Base-by-base conservation (phyloP, 192 early-diverging fungal species). In the Allomyces macrogynus region DNA sequence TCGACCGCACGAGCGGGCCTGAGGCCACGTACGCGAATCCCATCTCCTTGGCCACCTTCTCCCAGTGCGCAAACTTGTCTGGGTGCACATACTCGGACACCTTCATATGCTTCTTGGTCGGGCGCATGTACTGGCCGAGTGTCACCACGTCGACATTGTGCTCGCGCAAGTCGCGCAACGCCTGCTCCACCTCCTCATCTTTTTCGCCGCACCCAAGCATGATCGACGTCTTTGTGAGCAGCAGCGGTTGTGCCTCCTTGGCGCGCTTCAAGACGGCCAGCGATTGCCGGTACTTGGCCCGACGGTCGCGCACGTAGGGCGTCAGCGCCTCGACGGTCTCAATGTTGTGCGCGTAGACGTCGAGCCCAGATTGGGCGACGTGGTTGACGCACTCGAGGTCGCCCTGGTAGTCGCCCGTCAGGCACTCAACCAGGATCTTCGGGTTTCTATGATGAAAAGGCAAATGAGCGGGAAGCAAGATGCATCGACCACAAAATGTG, bases 81-180 rank as follows among this genome's bases (percentile, higher is more conserved):
- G 93, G 93, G 60, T 86, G 83, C 49, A 98, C 86, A 67, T 95
- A 98, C 70, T 92, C 92, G 64, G 88, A 80, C n/a, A 96, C 89
- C 80, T 94, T 94, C 91, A 98, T 93, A 73, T 98, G 92, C 67
- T 89, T 86, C 80, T 95, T 98, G 23, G 95, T 95, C n/a, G 95
- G 95, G 61, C 91, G 82, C 95, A 98, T 98, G 72, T 98, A 98
- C 75, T 98, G 95, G n/a, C 95, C 95, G 65, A 98, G 76, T 10
- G 95, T 98, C n/a, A 98, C 81, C 57, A 91, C 89, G 69, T 98
- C 95, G 23, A 95, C 92, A 54, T 87, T 80, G 18, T 84, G 78
- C 23, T 82, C 78, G 62, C 93, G 77, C 65, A 95, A 71, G 66
- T 84, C 92, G 77, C 49, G 80, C 73, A 98, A 75, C 1, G 95